These are phyloP conservation scores for Arabidopsis arenosa DNA, from an alignment of 345 rosid species.

Conservation along the genomic window DNA sequence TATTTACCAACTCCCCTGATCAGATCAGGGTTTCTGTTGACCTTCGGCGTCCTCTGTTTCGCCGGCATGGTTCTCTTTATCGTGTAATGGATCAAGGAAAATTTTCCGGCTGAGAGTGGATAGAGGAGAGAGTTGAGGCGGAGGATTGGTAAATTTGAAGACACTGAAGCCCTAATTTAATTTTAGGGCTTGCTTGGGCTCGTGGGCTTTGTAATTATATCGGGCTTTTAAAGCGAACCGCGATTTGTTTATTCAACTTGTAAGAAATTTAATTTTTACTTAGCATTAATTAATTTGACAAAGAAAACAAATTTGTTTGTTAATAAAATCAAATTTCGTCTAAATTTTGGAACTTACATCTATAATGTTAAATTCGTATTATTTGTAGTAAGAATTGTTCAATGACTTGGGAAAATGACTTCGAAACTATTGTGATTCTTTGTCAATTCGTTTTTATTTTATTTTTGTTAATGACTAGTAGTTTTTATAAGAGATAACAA, in stretches of 20 bases:
- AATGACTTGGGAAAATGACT: neutral
- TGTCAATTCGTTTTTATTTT: no score
- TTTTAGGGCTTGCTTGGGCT: neutral
- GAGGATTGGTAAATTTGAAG: neutral
- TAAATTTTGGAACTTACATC: neutral
- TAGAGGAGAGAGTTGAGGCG: neutral
- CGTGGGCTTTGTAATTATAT: neutral
- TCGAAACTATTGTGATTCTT: no score
- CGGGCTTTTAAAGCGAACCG: neutral
- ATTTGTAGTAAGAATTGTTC: neutral
- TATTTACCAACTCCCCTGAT: conserved; percentile 60
- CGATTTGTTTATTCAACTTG: neutral
- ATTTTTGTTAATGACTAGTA: no score
- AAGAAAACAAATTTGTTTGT: no score
- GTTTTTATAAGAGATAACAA: neutral
- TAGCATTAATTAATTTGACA: neutral
- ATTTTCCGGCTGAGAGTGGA: conserved; percentile 8
- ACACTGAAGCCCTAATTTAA: conserved; percentile 8
- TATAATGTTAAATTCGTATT: neutral
- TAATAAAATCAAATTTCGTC: no score
- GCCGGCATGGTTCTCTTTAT: conserved; percentile 50
- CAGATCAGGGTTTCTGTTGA: conserved; percentile 59
- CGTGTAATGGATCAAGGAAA: neutral
- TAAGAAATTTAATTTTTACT: no score
- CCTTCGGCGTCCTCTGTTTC: conserved; percentile 42